Conservation (phyloP, 2,329 filamentous ascomycete genomes). For the Curvularia verruculosa region DNA sequence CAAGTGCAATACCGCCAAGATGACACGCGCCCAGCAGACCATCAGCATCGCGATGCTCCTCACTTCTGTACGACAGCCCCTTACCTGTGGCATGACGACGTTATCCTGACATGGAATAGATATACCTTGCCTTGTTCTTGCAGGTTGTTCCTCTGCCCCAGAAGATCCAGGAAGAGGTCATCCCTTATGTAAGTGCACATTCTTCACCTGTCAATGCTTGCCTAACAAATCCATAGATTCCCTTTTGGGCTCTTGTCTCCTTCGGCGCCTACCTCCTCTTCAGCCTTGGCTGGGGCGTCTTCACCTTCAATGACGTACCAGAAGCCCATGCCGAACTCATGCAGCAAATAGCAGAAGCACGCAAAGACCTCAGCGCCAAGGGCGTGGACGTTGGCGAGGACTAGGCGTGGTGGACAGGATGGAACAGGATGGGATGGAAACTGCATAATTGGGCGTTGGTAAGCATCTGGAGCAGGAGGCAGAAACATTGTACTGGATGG, state of each 20-base stretch:
- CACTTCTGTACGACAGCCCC: conserved; percentile 71
- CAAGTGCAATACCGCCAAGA: conserved; percentile 54
- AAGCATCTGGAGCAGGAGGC: conserved; percentile 1
- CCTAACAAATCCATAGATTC: conserved; percentile 65
- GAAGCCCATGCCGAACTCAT: conserved; percentile 89
- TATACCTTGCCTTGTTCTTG: conserved; percentile 87
- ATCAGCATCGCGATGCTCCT: conserved; percentile 86
- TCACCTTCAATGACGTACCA: conserved; percentile 96
- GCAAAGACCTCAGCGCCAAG: conserved; percentile 72
- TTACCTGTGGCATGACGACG: conserved; percentile 12
- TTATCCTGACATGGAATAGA: conserved; percentile 58
- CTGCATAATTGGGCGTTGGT: conserved; percentile 10
- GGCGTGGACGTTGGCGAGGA: conserved; percentile 78
- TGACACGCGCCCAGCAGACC: conserved; percentile 95
- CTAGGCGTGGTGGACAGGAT: conserved; percentile 8
- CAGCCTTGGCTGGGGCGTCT: conserved; percentile 87
- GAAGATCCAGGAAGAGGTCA: conserved; percentile 79
- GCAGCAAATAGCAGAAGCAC: conserved; percentile 78
- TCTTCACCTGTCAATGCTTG: neutral
- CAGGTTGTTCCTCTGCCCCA: conserved; percentile 80
- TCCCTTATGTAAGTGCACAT: conserved; percentile 81
- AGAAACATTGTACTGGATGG: conserved; percentile 11
- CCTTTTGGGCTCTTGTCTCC: conserved; percentile 88
- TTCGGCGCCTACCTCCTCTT: conserved; percentile 92
- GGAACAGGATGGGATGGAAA: conserved; percentile 3